phyloP scores from a whole-genome alignment of 2,329 filamentous ascomycete species.

The Clonostachys rosea region DNA sequence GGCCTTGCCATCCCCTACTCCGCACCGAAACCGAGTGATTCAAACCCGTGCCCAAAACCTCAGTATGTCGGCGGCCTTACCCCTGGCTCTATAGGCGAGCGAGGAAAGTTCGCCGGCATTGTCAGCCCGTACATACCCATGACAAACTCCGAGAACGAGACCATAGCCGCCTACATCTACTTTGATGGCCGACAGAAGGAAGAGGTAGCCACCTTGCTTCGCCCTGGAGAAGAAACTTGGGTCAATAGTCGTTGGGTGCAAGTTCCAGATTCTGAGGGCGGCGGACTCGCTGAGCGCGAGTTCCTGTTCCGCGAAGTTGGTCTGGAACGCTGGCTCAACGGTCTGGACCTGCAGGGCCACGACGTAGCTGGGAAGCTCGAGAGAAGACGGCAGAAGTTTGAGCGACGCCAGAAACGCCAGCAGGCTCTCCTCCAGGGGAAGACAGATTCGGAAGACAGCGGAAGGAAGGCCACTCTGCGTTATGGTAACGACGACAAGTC shows the following conservation, averaged over 20 bases:
- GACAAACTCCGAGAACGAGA: conserved; percentile 91
- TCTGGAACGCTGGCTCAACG: conserved; percentile 93
- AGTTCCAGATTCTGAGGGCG: conserved; percentile 84
- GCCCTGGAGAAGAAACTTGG: conserved; percentile 96
- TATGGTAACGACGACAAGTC: conserved; percentile 76
- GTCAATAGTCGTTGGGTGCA: conserved; percentile 98
- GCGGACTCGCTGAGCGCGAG: conserved; percentile 90
- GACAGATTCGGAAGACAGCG: conserved; percentile 19
- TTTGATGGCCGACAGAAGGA: conserved; percentile 95
- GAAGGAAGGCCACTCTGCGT: conserved; percentile 57
- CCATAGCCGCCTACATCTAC: conserved; percentile 97
- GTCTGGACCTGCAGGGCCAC: conserved; percentile 88
- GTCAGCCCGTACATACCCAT: conserved; percentile 86
- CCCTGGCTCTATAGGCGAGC: conserved; percentile 45
- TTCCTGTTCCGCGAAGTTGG: conserved; percentile 97
- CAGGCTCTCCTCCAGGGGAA: conserved; percentile 37
- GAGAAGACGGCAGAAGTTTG: conserved; percentile 77
- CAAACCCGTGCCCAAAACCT: conserved; percentile 75
- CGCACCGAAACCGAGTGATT: conserved; percentile 71
- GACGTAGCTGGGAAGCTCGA: conserved; percentile 88
- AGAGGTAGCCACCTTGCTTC: conserved; percentile 89
- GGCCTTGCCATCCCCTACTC: conserved; percentile 90
- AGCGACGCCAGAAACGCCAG: conserved; percentile 62
- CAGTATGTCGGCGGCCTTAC: conserved; percentile 71
- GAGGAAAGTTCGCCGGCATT: conserved; percentile 42